Base-by-base conservation (phyloP, 306 rosid genomes). In the Sophora flavescens region DNA sequence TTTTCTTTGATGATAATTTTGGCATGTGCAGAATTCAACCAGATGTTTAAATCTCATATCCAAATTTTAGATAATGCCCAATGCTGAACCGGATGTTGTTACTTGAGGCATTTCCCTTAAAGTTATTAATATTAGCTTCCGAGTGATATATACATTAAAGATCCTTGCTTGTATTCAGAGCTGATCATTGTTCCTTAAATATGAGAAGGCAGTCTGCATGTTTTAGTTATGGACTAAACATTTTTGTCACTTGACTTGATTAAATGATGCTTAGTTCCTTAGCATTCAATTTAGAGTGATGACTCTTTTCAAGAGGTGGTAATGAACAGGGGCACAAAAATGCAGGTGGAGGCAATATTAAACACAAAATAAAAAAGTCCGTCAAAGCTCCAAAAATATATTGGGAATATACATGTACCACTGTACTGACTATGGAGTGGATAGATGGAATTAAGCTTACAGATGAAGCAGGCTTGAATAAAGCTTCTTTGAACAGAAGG, bases 341-440 rank as follows among this genome's bases (percentile, higher is more conserved):
- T 87, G 79, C 83, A 65, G 83, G 79, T 22, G 78, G 76, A 62
- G 76, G 66, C 60, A 63, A 69, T 50, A 52, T 63, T 3, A 82
- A 82, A 47, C 76, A 52, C 68, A 64, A 57, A 56, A 74, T 52
- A 75, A 79, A 64, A 18, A 84, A 80, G 53, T 48, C 74, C 35
- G 54, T 95, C 80, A 92, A 88, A 84, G 99, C 91, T 74, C 97
- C 99, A 70, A 95, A 92, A 88, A 95, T 95, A 84, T 95, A 86
- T 69, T 95, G 99, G 99, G 86, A 88, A 62, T 61, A 84, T 75
- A 92, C 96, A 10, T 72, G 88, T 69, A 66, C 87, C 41, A 91
- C 93, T 53, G 86, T 95, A 83, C 90, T 95, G 80, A 95, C 99
- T 35, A 95, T 92, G 99, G 99, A 95, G 76, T 95, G 99, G 97